Evolutionary conservation across 2,329 filamentous ascomycete species (phyloP).

Genomic region (Ceratocystis cubensis): DNA sequence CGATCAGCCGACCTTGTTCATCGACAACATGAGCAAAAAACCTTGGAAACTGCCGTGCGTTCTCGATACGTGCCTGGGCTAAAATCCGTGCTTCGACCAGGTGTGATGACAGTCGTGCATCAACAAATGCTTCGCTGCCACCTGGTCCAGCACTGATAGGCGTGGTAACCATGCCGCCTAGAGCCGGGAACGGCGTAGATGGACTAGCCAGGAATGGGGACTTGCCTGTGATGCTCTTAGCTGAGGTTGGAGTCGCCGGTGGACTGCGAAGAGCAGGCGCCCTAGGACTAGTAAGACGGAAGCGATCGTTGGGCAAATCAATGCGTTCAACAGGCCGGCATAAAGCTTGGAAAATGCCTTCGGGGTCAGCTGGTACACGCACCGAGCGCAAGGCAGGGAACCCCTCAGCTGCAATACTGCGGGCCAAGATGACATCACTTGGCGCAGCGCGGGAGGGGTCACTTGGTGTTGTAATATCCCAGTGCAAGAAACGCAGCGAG

Average conservation of each 20-base stretch:
- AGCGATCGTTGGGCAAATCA: constrained; percentile 40
- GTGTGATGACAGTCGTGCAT: constrained; percentile 29
- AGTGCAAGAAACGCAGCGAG: constrained; percentile 45
- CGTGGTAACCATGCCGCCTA: constrained; percentile 14
- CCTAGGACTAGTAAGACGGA: constrained; percentile 25
- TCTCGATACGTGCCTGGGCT: constrained; percentile 53
- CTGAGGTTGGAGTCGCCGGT: constrained; percentile 12
- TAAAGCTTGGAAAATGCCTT: constrained; percentile 55
- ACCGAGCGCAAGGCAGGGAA: constrained; percentile 51
- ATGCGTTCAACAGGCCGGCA: constrained; percentile 50
- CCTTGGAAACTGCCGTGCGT: constrained; percentile 40
- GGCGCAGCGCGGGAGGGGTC: constrained; percentile 34
- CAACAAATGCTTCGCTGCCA: constrained; percentile 24
- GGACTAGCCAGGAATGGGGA: constrained; percentile 22
- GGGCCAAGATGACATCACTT: constrained; percentile 47
- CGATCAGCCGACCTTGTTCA: constrained; percentile 38
- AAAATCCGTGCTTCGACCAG: constrained; percentile 44
- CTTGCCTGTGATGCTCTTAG: constrained; percentile 16
- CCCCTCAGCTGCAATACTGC: constrained; percentile 46
- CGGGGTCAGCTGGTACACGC: constrained; percentile 55
- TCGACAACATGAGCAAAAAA: constrained; percentile 48
- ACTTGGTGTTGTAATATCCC: constrained; percentile 47
- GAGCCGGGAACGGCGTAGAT: constrained; percentile 16
- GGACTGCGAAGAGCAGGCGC: constrained; percentile 23
- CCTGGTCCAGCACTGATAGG: constrained; percentile 24